phyloP scores from a whole-genome alignment of 139 green algal genomes.

The Chlorella sp. region DNA sequence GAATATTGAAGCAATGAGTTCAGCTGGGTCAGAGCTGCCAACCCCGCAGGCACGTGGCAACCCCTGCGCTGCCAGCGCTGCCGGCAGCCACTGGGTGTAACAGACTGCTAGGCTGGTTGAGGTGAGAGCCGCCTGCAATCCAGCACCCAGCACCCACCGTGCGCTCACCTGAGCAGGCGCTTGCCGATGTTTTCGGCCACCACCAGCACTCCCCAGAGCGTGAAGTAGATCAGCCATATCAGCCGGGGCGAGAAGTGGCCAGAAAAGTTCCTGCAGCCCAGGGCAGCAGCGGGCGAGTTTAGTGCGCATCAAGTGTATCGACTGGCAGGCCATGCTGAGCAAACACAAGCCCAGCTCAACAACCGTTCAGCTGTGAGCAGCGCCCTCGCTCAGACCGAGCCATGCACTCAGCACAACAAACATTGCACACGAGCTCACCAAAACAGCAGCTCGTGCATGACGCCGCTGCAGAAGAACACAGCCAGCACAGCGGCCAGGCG shows the following conservation, averaged over 20 bases:
- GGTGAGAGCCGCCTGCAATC: too few species aligned
- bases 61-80: too few species aligned
- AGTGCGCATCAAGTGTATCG: background rate
- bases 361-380: too few species aligned
- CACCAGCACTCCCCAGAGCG: background rate
- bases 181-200: background rate
- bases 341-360: too few species aligned
- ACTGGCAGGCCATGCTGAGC: background rate
- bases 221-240: background rate
- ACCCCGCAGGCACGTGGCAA: too few species aligned
- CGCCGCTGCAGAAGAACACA: background rate
- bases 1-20: background rate
- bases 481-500: background rate
- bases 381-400: too few species aligned
- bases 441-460: constrained; percentile 3
- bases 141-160: too few species aligned
- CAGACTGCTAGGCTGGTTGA: too few species aligned
- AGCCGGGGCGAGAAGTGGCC: background rate
- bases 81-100: too few species aligned
- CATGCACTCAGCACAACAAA: background rate
- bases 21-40: too few species aligned
- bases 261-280: background rate
- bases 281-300: too few species aligned
- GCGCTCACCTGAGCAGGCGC: background rate
- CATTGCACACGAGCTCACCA: background rate